Evolutionary conservation across 441 rosid species (phyloP).

Genomic region (Codiaeum variegatum): DNA sequence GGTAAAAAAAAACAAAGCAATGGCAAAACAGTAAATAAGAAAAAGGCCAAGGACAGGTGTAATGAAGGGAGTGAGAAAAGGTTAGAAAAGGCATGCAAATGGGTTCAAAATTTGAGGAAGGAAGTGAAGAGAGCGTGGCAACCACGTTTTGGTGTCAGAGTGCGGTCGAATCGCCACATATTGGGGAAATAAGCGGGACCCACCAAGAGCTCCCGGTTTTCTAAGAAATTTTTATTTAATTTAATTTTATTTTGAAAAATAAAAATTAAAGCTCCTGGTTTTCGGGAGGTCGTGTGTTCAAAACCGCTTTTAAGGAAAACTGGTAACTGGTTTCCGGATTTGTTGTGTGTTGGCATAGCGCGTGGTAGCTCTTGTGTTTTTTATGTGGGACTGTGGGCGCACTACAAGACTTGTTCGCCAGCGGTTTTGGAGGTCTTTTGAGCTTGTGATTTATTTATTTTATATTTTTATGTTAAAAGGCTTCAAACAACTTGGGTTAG

Average conservation of each 20-base stretch:
- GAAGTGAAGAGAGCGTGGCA: conserved; percentile 48
- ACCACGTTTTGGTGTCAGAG: conserved; percentile 40
- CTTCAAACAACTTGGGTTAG: background rate
- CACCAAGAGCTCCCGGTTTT: conserved; percentile 21
- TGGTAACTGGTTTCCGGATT: conserved; percentile 45
- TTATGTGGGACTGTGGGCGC: conserved; percentile 52
- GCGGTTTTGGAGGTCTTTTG: conserved; percentile 23
- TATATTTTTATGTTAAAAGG: too few relatives aligned
- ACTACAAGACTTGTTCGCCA: conserved; percentile 29
- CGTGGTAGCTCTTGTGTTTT: background rate
- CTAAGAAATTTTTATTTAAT: background rate
- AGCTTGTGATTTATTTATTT: too few relatives aligned
- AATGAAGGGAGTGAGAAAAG: conserved; percentile 9
- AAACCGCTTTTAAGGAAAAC: conserved; percentile 37
- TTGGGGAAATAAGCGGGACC: conserved; percentile 20
- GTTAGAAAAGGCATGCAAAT: conserved; percentile 35
- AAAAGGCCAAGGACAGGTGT: background rate
- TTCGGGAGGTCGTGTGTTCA: conserved; percentile 44
- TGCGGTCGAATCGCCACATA: conserved; percentile 78
- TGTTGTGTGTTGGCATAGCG: background rate
- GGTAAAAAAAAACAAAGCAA: background rate
- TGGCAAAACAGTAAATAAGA: conserved; percentile 14
- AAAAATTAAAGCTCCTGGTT: conserved; percentile 47
- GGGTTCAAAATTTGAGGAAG: conserved; percentile 25
- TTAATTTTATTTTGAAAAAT: background rate